Percentiles rank a stretch among this genome's conserved stretches.
Conservation (phyloP, 441 rosid species). For the Lagerstroemia fauriei region DNA sequence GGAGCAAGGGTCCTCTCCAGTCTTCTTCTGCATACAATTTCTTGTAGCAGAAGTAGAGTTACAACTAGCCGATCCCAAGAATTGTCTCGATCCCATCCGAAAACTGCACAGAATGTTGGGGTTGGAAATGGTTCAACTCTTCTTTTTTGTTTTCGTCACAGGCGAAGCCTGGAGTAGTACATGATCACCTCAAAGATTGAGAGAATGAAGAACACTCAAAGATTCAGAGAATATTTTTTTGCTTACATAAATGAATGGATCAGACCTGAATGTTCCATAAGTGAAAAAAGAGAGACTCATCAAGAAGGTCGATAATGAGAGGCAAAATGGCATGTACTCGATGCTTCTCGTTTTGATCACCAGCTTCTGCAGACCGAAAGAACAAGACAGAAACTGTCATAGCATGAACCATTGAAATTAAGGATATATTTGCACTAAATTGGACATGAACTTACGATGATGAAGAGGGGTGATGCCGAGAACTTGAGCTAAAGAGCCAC, state of each 20-base stretch:
- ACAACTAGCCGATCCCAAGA: background rate
- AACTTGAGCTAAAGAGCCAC: background rate
- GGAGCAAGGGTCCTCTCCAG: background rate
- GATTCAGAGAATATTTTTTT: too few relatives aligned
- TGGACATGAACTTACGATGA: background rate
- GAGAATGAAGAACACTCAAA: too few relatives aligned
- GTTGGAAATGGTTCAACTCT: background rate
- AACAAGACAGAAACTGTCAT: background rate
- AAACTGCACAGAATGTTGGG: background rate
- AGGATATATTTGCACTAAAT: background rate
- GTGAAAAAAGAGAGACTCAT: background rate
- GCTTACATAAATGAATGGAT: background rate
- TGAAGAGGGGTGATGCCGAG: background rate
- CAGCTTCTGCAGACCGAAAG: background rate
- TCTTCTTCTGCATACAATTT: background rate
- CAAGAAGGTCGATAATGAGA: background rate
- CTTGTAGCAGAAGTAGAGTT: background rate
- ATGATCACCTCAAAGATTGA: background rate
- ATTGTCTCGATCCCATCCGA: background rate
- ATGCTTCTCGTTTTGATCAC: background rate
- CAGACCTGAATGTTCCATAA: background rate
- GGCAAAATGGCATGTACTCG: background rate
- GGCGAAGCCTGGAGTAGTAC: background rate
- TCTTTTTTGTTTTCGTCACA: too few relatives aligned
- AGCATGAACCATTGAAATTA: background rate